Conservation (phyloP, 2,329 filamentous ascomycete genomes). For the Colletotrichum navitas region DNA sequence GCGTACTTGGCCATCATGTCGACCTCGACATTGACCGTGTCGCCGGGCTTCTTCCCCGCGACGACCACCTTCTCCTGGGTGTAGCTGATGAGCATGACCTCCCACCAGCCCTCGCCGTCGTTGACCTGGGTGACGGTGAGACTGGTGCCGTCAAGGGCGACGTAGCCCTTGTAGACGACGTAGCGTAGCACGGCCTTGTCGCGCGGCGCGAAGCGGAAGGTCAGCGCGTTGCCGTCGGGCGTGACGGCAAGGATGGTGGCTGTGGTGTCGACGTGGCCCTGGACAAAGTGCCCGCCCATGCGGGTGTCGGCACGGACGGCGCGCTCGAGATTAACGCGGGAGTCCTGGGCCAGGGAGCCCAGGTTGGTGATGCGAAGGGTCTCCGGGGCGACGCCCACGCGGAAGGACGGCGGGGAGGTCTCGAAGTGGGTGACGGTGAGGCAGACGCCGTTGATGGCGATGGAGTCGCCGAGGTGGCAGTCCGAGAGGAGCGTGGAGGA, state of each 20-base stretch:
- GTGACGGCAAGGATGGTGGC: conserved; percentile 79
- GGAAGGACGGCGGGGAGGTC: conserved; percentile 70
- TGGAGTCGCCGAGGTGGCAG: conserved; percentile 90
- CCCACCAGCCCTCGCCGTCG: conserved; percentile 85
- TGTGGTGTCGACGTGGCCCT: conserved; percentile 95
- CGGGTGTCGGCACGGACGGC: conserved; percentile 91
- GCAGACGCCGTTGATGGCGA: conserved; percentile 95
- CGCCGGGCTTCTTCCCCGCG: conserved; percentile 81
- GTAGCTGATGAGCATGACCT: conserved; percentile 98
- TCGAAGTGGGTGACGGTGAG: conserved; percentile 81
- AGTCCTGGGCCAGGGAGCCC: conserved; percentile 75
- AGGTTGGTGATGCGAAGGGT: conserved; percentile 96
- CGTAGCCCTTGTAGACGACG: conserved; percentile 95
- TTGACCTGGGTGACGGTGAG: conserved; percentile 90
- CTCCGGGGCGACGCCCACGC: conserved; percentile 93
- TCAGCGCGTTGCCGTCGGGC: conserved; percentile 90
- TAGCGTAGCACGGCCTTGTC: conserved; percentile 81
- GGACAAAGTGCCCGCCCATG: conserved; percentile 98
- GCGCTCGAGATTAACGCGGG: conserved; percentile 90
- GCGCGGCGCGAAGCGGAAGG: conserved; percentile 83
- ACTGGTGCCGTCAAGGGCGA: conserved; percentile 94
- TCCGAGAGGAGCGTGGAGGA: conserved; percentile 83
- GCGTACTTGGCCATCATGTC: conserved; percentile 90
- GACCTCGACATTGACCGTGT: conserved; percentile 91
- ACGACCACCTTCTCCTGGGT: conserved; percentile 93